Evolutionary conservation across 2,329 filamentous ascomycete species (phyloP), one percentile per base, ranked within the genome.

Genomic region (Dendryphion nanum): DNA sequence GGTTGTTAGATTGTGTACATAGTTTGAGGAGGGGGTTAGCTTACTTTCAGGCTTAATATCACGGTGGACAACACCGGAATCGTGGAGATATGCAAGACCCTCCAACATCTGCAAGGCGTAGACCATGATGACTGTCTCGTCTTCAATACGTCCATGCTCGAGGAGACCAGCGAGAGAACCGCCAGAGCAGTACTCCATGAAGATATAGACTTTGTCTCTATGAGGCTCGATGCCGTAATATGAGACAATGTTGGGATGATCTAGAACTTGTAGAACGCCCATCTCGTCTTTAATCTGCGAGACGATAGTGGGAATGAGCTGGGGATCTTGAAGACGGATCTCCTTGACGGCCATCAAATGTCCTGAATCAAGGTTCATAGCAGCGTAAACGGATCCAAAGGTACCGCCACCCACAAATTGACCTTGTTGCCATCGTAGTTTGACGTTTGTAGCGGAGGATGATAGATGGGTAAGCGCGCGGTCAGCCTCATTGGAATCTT

Each of bases 291-390:
- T 83, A 62, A 98, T 97, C 62, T 97, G 90, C 38, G 85, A 83
- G 7, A 93, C 90, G 59, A 97, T 91, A 37, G 87, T 89, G 4
- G 93, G 93, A 44, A 98, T 96, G 47, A 95, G 76, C 64, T 96
- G 93, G 23, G 93, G 93, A 63, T 98, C 93, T 68, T 97, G 93
- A 18, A 98, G 76, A 44, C 93, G 85, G 52, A 98, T 98, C 68
- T 98, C 93, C 69, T 98, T 98, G 51, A 98, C 93, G 3, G 93
- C 93, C 91, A 98, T 97, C 44, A 97, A 71, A 59, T 95, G 89
- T 41, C 91, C 91, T 18, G 89, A 91, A 69, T 98, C 94, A 36
- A 98, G 75, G 60, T 98, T 96, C 79, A 97, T 95, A 21, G 90
- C 93, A 21, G 89, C 89, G 59, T 98, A 98, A 8, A 98, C 93